Evolutionary conservation across 2,329 filamentous ascomycete species (phyloP).

Genomic region (Pseudocercospora crystallina): DNA sequence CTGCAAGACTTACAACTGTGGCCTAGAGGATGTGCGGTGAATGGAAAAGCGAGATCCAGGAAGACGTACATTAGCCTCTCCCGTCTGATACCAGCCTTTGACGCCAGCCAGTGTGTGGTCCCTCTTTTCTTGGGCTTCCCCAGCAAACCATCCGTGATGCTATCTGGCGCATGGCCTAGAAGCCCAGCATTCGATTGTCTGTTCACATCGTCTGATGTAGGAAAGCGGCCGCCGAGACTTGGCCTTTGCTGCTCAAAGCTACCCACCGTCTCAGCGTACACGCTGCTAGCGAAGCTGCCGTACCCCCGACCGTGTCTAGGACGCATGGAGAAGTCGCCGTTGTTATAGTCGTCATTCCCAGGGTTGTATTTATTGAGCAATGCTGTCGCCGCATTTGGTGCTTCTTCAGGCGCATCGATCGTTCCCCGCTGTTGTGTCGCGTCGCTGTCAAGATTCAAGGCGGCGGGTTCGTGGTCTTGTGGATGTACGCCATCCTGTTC

Average conservation of each 20-base stretch:
- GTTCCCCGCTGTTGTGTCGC: slow-evolving; percentile 17
- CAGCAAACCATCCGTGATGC: slow-evolving; percentile 46
- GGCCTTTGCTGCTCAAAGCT: slow-evolving; percentile 34
- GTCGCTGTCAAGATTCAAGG: slow-evolving; percentile 27
- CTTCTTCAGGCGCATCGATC: slow-evolving; percentile 28
- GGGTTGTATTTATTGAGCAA: slow-evolving; percentile 38
- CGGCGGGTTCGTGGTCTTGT: slow-evolving; percentile 34
- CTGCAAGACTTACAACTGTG: slow-evolving; percentile 5
- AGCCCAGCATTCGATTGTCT: slow-evolving; percentile 35
- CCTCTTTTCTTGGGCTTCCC: slow-evolving; percentile 62
- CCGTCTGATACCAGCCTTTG: slow-evolving; percentile 71
- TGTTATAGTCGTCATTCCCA: slow-evolving; percentile 13
- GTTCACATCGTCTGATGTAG: slow-evolving; percentile 20
- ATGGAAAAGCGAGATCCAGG: background rate
- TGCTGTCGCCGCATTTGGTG: slow-evolving; percentile 39
- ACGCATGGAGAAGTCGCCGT: slow-evolving; percentile 61
- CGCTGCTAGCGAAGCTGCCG: slow-evolving; percentile 42
- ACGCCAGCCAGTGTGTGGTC: slow-evolving; percentile 69
- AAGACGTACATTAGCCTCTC: slow-evolving; percentile 67
- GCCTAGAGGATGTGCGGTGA: background rate
- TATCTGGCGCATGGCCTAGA: slow-evolving; percentile 43
- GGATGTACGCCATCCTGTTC: slow-evolving; percentile 34
- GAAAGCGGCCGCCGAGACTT: slow-evolving; percentile 21
- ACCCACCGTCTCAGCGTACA: slow-evolving; percentile 17
- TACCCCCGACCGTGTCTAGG: slow-evolving; percentile 54